Base-by-base conservation (phyloP, 208 protist genomes). In the Crithidia expoeki region DNA sequence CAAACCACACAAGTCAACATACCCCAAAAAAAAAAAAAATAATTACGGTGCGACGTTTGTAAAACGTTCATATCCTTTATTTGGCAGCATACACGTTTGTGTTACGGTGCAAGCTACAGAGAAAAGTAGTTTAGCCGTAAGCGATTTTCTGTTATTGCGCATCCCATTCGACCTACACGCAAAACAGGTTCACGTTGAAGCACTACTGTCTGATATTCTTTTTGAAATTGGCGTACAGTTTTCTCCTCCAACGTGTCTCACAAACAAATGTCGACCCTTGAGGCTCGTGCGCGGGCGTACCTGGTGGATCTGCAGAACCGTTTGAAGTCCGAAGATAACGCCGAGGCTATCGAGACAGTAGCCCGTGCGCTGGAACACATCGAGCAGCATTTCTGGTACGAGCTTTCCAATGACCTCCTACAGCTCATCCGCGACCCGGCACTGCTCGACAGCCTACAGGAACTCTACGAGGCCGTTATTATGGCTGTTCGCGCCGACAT, bases 391-490 rank as follows among this genome's bases (percentile, higher is more conserved):
- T 84, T 89, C 68, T 96, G 88, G 87, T 85, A 89, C 63, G 92
- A 96, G 64, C 75, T 94, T 60, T 91, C 88, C 17, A 79, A 72
- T 30, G 72, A 68, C 10, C 71, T 96, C 19, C 83, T 96, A 30
- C 34, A 80, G 57, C 76, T 85, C 17, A 83, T 94, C 46, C 79
- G 76, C 38, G 82, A 92, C 51, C 85, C 92, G 2, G 57, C 81
- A 33, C 76, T 94, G 23, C 74, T 94, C 19, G 73, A 80, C 33
- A 67, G 60, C 23, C 76, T 83, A n/a, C 86, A 90, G 70, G 85
- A 94, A 49, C 76, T 96, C 4, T 86, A 96, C 65, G 75, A 89
- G 52, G 80, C 86, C 53, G 83, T 94, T 9, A 72, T 96, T 23
- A 56, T 75, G 21, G 58, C 74, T 10, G 76, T 89, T 12, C 88